Base-by-base conservation (phyloP, 116 monocot species). In the Posidonia oceanica region DNA sequence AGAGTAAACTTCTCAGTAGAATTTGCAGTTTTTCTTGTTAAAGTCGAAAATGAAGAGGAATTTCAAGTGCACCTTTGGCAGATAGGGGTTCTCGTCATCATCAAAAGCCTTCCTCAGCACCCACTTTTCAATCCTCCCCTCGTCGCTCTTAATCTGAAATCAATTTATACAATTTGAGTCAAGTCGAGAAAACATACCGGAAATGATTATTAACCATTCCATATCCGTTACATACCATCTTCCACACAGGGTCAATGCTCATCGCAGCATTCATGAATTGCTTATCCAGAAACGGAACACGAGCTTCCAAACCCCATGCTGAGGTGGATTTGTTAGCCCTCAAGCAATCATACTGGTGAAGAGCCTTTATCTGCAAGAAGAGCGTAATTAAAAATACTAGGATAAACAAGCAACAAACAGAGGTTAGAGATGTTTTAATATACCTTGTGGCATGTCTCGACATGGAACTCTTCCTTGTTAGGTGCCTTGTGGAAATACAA, bases 401-500 rank as follows among this genome's bases (percentile, higher is more conserved):
- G 29, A 29, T 29, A 29, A 29, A 29, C 29, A 29, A 29, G 29
- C 29, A 29, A 29, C 29, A 29, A 29, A 29, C 29, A 29, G 29
- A 29, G 36, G 42, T 39, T 41, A n/a, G 52, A 11, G 23, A 52
- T 22, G 14, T 20, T 48, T 11, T 12, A 37, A 44, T 44, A 6
- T 81, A 91, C 95, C 88, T 91, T 96, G 62, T 70, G 83, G 71
- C 88, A 88, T 8, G 92, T 96, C 64, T 91, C 96, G 5, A 70
- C 66, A 66, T 96, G 96, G 68, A 96, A 77, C 44, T 75, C 88
- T 80, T 95, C 91, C 87, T 97, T 97, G 80, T 85, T 87, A 13
- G 96, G 91, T 5, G 96, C 96, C 77, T 89, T 89, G 81, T 97
- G 96, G 73, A 97, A 97, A 69, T 97, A 97, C 37, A 91, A 71